Base-by-base conservation (phyloP, 2,329 filamentous ascomycete species). In the Ophiostoma tasmaniense region DNA sequence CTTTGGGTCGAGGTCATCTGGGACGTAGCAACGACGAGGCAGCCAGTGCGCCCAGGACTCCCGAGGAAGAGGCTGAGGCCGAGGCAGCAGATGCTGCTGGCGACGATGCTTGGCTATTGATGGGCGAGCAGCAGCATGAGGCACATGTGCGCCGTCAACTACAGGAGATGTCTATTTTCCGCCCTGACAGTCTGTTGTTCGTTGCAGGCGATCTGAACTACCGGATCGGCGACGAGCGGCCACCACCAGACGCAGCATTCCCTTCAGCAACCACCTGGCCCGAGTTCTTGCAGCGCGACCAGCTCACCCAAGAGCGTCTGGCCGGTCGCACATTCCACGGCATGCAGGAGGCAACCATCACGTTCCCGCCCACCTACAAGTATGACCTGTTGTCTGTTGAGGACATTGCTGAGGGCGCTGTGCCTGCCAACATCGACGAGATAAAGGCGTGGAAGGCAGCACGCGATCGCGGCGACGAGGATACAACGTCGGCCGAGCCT, bases 131-230 rank as follows among this genome's bases (percentile, higher is more conserved):
- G 30, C 59, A 70, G 35, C 71, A 73, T 17, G 72, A 73, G 33
- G 66, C 69, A 4, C 67, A 67, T 10, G 69, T 75, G 2, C 71
- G 74, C 67, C 70, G 71, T 35, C 71, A 70, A 39, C 79, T 88
- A 3, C 83, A 86, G 73, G 78, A 84, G 72, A 80, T 87, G 55
- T 87, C 87, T 42, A 86, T 98, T 69, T 97, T 93, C 80, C 87
- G 85, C 66, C 87, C 91, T 1, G 85, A 84, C 3, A 88, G 88
- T 3, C 88, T 96, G 76, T 82, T 97, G 1, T 96, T 98, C 77
- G 83, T 98, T 64, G 90, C 89, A 0, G 95, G 95, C 30, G 95
- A 99, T 77, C 84, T 99, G 71, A 99, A 99, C 81, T 99, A 99
- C 79, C 90, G 95, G 73, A 96, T 94, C 22, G 87, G 89, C 8